Base-by-base conservation (phyloP, 768 basidiomycete species). In the Leccinum pellstonianum region DNA sequence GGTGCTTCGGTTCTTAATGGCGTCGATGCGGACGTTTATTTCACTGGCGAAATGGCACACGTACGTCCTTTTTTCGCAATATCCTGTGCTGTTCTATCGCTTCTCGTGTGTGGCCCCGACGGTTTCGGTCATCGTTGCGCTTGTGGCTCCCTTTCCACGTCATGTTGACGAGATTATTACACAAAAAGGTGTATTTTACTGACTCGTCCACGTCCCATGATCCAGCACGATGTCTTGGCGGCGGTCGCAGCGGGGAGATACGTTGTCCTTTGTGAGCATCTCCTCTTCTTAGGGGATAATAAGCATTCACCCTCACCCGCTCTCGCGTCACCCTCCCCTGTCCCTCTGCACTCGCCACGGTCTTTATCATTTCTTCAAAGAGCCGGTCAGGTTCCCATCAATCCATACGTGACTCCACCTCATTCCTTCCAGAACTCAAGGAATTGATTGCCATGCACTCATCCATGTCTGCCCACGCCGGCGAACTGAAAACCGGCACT, bases 1-100 rank as follows among this genome's bases (percentile, higher is more conserved):
- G 95, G 94, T 52, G 90, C 84, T 2, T 88, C 87, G 48, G 79
- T 95, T 72, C 81, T 98, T 52, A 73, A 79, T 19, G 87, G 84
- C 52, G 79, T 84, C 41, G 75, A 83, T 50, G 95, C 94, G 41
- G 95, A 97, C 73, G 83, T 95, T 25, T 93, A 91, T 73, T 80
- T 95, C 67, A 98, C 96, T 3, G 96, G 96, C 9, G 94, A 98
- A 77, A 91, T 95, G 90, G 73, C 82, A 19, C 95, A 96, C 75
- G 95, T 93, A 73, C 54, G 85, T 73, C 63, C 52, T 63, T 60
- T 9, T 60, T n/a, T 43, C 3, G 41, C 37, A 10, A 29, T 58
- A 63, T 62, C 61, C 57, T 63, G 68, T 63, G 5, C n/a, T 9
- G 1, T 17, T n/a, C 43, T n/a, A 3, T n/a, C 27, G 31, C 37